These are phyloP conservation scores for Endoconidiophora laricicola DNA, from an alignment of 2,329 filamentous ascomycete genomes.

Conservation along the genomic window DNA sequence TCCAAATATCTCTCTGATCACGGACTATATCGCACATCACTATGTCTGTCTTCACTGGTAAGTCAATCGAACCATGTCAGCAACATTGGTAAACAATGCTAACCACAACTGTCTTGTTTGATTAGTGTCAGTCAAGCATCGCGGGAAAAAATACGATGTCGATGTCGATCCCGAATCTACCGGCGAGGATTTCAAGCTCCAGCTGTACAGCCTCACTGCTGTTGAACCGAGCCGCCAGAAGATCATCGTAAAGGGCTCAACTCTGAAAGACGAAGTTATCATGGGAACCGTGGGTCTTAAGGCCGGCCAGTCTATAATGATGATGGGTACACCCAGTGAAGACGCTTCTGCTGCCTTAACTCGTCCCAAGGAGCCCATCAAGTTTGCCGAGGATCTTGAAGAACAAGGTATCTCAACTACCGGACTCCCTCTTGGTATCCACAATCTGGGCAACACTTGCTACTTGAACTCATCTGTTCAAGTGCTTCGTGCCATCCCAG, in stretches of 20 bases:
- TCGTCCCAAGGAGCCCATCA: slow-evolving; percentile 64
- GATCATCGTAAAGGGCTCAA: slow-evolving; percentile 81
- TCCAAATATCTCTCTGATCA: background rate
- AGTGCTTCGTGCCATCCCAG: slow-evolving; percentile 71
- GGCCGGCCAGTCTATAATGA: slow-evolving; percentile 75
- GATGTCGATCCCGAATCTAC: slow-evolving; percentile 72
- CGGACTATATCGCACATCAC: background rate
- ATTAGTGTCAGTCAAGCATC: slow-evolving; percentile 80
- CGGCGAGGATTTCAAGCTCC: slow-evolving; percentile 88
- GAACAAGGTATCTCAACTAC: slow-evolving; percentile 76
- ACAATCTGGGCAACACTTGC: slow-evolving; percentile 93
- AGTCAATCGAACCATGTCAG: too few relatives aligned
- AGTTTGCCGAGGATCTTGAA: slow-evolving; percentile 95
- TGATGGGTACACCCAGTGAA: slow-evolving; percentile 79
- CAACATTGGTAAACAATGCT: too few relatives aligned
- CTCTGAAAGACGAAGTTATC: slow-evolving; percentile 88
- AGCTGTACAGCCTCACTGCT: slow-evolving; percentile 85
- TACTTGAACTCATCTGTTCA: slow-evolving; percentile 98
- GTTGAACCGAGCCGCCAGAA: slow-evolving; percentile 96
- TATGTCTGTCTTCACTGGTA: slow-evolving; percentile 3
- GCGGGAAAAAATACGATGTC: slow-evolving; percentile 87
- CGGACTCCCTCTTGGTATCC: slow-evolving; percentile 71
- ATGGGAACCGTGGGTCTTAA: slow-evolving; percentile 75
- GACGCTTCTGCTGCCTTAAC: slow-evolving; percentile 38
- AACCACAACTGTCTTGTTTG: background rate